Evolutionary conservation across 2,329 filamentous ascomycete species (phyloP), one percentile per base, ranked within the genome.

Genomic region (Trichoderma hamatum): DNA sequence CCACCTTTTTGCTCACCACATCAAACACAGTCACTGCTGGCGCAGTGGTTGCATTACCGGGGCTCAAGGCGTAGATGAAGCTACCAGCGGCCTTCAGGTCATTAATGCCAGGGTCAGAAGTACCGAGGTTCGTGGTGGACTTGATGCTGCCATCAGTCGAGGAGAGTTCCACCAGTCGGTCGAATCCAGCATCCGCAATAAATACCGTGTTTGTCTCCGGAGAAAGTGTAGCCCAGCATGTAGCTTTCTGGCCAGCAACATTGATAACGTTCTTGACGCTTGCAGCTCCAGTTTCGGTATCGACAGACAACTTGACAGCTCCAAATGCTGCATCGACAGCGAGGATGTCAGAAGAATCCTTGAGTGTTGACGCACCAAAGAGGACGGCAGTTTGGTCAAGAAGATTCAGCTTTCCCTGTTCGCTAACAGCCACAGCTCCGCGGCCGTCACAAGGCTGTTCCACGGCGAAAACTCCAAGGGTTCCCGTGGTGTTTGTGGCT

Each of bases 271-370:
- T 79, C 43, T 78, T 76, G 0, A 82, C 74, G 0, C 77, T 75
- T 1, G 81, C 80, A 13, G 73, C 64, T 16, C 75, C 71, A 9
- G 70, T 78, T 3, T 65, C 56, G 10, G 55, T 30, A 56, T 84
- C 78, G 26, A 87, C 71, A 1, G 80, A 76, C 1, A 90, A 74
- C 5, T 88, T 79, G 0, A 81, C 83, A 0, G 78, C 84, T 6
- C 88, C 88, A 65, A 90, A 88, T 0, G 85, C 85, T 0, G 87
- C 84, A 67, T 90, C 88, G 0, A 87, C 86, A 0, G 82, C 82
- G 70, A 90, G 86, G 49, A 89, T 73, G 34, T 82, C 75, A 3
- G 73, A 77, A 0, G 80, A 80, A 0, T 78, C 79, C 0, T 83
- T 83, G 43, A 89, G 82, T 0, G 77, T 55, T 0, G 79, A 76